These are phyloP conservation scores for Neonectria neomacrospora DNA, from an alignment of 2,329 filamentous ascomycete genomes.

Conservation along the genomic window DNA sequence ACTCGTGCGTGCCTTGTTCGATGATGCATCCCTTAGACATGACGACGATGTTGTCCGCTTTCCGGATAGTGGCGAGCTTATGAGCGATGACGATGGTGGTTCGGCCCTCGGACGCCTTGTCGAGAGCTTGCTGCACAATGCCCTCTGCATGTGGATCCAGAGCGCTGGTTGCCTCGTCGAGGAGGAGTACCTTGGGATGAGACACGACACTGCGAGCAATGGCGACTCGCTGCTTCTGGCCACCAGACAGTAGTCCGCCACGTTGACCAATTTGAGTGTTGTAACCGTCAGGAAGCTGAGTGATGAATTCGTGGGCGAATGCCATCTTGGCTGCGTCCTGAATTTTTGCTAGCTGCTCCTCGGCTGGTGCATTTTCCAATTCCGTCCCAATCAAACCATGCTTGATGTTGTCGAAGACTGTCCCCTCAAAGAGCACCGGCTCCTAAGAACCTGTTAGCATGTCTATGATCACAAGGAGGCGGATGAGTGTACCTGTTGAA, in stretches of 20 bases:
- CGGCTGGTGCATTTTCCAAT: conserved; percentile 51
- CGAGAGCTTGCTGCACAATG: conserved; percentile 65
- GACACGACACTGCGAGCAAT: conserved; percentile 73
- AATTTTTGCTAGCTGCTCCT: conserved; percentile 57
- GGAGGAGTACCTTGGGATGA: conserved; percentile 68
- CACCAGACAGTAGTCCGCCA: conserved; percentile 73
- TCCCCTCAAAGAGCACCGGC: conserved; percentile 57
- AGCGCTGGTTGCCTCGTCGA: conserved; percentile 75
- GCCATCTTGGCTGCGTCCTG: conserved; percentile 60
- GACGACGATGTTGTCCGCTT: conserved; percentile 48
- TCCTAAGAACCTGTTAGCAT: conserved; percentile 45
- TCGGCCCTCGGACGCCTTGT: conserved; percentile 62
- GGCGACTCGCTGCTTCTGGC: conserved; percentile 72
- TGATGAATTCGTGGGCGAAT: conserved; percentile 63
- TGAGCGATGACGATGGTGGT: conserved; percentile 74
- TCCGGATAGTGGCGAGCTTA: conserved; percentile 56
- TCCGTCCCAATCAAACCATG: conserved; percentile 59
- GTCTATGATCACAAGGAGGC: neutral
- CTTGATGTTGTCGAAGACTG: conserved; percentile 66
- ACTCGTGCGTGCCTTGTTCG: conserved; percentile 53
- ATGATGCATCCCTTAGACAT: conserved; percentile 42
- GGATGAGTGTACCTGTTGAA: conserved; percentile 45
- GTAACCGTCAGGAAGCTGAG: conserved; percentile 57
- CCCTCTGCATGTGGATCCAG: conserved; percentile 55
- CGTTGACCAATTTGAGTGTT: conserved; percentile 70